Evolutionary conservation across 345 rosid species (phyloP).

Genomic region (Rhodamnia argentea): DNA sequence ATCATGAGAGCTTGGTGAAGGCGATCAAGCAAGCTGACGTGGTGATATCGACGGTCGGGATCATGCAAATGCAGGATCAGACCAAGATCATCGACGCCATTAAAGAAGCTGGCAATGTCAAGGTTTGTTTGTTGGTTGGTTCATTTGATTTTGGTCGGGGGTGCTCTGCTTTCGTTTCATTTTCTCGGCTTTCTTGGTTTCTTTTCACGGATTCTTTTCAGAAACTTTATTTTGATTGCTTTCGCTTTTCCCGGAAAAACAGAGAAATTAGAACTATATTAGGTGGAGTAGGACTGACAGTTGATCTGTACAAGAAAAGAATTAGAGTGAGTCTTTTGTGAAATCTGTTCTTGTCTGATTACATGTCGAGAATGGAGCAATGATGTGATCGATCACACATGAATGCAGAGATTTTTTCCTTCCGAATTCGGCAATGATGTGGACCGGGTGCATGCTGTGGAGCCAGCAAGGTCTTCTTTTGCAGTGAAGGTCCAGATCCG

Average conservation of each 20-base stretch:
- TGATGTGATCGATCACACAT: not conserved
- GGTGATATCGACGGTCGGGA: conserved; percentile 62
- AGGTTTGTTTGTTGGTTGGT: conserved; percentile 26
- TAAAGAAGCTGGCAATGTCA: conserved; percentile 77
- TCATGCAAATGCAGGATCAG: conserved; percentile 47
- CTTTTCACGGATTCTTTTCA: not conserved
- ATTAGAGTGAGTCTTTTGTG: not conserved
- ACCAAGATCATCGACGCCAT: conserved; percentile 70
- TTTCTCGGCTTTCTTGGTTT: not conserved
- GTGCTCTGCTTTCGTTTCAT: not conserved
- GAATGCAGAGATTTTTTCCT: conserved; percentile 48
- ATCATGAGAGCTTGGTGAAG: conserved; percentile 64
- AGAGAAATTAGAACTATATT: not conserved
- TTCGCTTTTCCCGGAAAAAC: not conserved
- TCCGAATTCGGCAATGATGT: conserved; percentile 67
- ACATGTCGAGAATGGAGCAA: not conserved
- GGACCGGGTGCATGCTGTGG: conserved; percentile 40
- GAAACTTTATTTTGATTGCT: not conserved
- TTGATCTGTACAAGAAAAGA: not conserved
- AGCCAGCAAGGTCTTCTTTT: conserved; percentile 32
- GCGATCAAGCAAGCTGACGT: conserved; percentile 71
- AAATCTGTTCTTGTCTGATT: not conserved
- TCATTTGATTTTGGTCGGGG: not conserved
- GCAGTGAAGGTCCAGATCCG: conserved; percentile 31
- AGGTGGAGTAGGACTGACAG: not conserved